Base-by-base conservation (phyloP, 2,329 filamentous ascomycete genomes). In the Ascomycota sp. region DNA sequence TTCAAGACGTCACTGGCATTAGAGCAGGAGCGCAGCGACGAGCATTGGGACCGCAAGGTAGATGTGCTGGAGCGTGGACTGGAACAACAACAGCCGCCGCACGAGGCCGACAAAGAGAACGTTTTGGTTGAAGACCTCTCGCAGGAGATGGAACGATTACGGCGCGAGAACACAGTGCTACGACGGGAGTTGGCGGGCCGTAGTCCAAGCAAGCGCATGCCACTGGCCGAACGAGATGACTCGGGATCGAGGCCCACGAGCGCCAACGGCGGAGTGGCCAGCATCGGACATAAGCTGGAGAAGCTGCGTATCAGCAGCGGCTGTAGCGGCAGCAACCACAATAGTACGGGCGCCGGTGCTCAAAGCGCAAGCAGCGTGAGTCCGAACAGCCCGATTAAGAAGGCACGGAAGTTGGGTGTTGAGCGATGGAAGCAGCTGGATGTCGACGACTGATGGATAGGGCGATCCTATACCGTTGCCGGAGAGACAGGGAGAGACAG, bases 1-100 rank as follows among this genome's bases (percentile, higher is more conserved):
- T 94, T 82, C 78, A 76, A 86, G 46, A 67, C 65, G 0, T 76
- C 71, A 0, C 68, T 83, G 48, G 76, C 80, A 12, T 69, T 76
- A 5, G 83, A 94, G 47, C 66, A 71, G 36, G 83, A 91, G 41
- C 68, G 72, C 27, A 72, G 73, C 30, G 82, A 93, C 35, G 79
- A 80, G 46, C 81, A 91, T 50, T 67, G 89, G 45, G 85, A 95
- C 48, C 70, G 70, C 39, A 98, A 98, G 55, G 65, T 92, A 7
- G 86, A 67, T 35, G 56, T 70, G 1, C 57, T 69, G 27, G 65
- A 69, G 46, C 56, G 61, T 2, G 51, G 61, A 3, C 50, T 67
- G 13, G 50, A 51, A 5, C 20, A 10, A 7, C 27, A 21, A n/a
- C 27, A 23, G n/a, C 17, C n/a, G n/a, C 59, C 61, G 23, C 52